Conservation (phyloP, 192 early-diverging fungal genomes). For the Rhizophagus clarus region DNA sequence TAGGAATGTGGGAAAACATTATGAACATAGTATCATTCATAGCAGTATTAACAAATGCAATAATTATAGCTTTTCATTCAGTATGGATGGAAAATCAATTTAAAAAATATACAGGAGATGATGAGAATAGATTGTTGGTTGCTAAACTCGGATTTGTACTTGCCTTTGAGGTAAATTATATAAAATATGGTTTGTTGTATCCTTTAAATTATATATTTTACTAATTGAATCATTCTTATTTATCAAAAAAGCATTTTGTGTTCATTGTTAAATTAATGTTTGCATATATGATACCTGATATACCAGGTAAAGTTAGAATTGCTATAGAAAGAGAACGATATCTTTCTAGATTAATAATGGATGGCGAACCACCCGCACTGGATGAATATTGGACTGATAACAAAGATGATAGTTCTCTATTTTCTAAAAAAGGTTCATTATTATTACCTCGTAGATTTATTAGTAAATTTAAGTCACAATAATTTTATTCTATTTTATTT, state of each 20-base stretch:
- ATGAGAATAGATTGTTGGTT: neutral
- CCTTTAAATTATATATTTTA: neutral
- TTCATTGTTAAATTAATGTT: slow-evolving; percentile 42
- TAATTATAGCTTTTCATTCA: slow-evolving; percentile 49
- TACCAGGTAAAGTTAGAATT: slow-evolving; percentile 37
- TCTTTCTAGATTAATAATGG: neutral
- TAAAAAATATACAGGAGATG: slow-evolving; percentile 13
- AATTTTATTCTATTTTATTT: neutral
- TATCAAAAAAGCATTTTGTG: slow-evolving; percentile 40
- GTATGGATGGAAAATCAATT: slow-evolving; percentile 38
- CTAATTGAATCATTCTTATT: neutral
- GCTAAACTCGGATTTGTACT: slow-evolving; percentile 42
- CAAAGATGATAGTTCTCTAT: neutral
- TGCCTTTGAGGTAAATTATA: slow-evolving; percentile 44
- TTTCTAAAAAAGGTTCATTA: neutral
- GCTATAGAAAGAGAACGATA: slow-evolving; percentile 49
- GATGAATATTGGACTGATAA: neutral
- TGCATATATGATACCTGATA: slow-evolving; percentile 42
- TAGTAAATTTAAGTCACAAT: neutral
- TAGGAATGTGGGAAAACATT: slow-evolving; percentile 49
- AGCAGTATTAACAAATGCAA: slow-evolving; percentile 46
- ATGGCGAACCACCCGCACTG: neutral
- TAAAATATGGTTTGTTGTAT: neutral
- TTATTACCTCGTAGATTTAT: neutral
- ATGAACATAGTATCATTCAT: slow-evolving; percentile 41